These are phyloP conservation scores for Trametes sp. DNA, from an alignment of 1,284 basidiomycete species.

Conservation along the genomic window DNA sequence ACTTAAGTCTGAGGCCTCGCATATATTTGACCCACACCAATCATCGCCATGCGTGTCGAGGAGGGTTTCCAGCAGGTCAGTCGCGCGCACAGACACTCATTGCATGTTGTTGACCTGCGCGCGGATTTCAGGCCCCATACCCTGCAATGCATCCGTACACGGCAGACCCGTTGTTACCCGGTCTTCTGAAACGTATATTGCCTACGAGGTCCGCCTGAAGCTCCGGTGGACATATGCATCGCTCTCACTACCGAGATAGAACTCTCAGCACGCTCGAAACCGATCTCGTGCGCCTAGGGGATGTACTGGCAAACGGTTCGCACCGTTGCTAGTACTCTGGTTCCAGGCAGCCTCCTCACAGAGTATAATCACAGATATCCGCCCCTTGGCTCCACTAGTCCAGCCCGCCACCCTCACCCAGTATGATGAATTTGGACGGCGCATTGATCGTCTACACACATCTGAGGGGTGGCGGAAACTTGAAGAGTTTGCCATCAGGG, in stretches of 20 bases:
- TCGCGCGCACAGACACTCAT: too few species aligned
- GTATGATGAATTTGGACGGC: constrained; percentile 73
- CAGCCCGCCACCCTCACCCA: constrained; percentile 43
- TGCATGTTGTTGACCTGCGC: too few species aligned
- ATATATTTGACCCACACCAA: too few species aligned
- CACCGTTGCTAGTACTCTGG: background rate
- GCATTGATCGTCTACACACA: constrained; percentile 68
- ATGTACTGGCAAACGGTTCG: constrained; percentile 58
- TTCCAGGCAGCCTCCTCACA: constrained; percentile 41
- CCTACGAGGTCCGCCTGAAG: constrained; percentile 46
- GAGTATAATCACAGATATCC: constrained; percentile 9
- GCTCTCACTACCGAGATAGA: background rate
- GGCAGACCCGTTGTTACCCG: constrained; percentile 62
- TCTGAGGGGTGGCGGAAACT: constrained; percentile 76
- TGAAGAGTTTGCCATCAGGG: constrained; percentile 69
- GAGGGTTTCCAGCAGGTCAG: constrained; percentile 69
- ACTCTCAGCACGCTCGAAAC: constrained; percentile 50
- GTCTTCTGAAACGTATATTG: constrained; percentile 60
- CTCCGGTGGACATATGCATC: background rate
- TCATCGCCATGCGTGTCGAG: constrained; percentile 60
- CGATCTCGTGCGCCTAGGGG: constrained; percentile 62
- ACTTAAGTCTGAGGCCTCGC: too few species aligned
- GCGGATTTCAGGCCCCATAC: constrained; percentile 1
- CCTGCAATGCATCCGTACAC: constrained; percentile 52
- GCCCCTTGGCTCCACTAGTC: constrained; percentile 9